These are phyloP conservation scores for Colletotrichum scovillei DNA, from an alignment of 2,329 filamentous ascomycete genomes.

Conservation along the genomic window DNA sequence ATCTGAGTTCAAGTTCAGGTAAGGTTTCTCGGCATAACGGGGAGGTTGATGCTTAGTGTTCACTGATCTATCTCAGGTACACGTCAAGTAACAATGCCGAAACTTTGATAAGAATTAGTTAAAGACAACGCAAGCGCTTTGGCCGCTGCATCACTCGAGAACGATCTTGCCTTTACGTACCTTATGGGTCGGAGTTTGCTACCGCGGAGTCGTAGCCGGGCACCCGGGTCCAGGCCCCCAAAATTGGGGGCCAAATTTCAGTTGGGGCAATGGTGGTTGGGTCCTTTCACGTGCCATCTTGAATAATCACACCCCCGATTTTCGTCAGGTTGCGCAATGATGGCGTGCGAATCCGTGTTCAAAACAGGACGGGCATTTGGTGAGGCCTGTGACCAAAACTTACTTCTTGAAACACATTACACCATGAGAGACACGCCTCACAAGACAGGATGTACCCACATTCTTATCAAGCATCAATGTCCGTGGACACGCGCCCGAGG, in stretches of 20 bases:
- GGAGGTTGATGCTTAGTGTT: too few relatives aligned
- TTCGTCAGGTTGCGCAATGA: constrained; percentile 30
- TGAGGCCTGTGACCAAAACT: not conserved
- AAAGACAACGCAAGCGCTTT: too few relatives aligned
- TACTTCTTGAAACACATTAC: constrained; percentile 25
- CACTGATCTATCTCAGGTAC: too few relatives aligned
- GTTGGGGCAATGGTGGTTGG: too few relatives aligned
- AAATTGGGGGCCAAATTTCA: not conserved
- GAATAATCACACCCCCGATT: not conserved
- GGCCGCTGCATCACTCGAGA: too few relatives aligned
- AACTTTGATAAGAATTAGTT: too few relatives aligned
- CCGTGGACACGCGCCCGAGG: constrained; percentile 1
- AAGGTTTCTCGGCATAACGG: too few relatives aligned
- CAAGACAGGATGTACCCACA: constrained; percentile 3
- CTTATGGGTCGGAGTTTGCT: not conserved
- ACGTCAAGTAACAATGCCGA: too few relatives aligned
- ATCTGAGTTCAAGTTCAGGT: too few relatives aligned
- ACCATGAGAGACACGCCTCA: constrained; percentile 16
- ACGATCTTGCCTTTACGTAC: not conserved
- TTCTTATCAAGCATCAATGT: constrained; percentile 20
- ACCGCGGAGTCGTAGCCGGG: not conserved
- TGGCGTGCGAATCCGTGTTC: constrained; percentile 25
- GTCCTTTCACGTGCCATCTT: not conserved
- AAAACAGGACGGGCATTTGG: not conserved
- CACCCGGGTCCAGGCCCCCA: not conserved